Evolutionary conservation across 1,284 basidiomycete species (phyloP).

Genomic region (Pseudozyma tsukubaensis): DNA sequence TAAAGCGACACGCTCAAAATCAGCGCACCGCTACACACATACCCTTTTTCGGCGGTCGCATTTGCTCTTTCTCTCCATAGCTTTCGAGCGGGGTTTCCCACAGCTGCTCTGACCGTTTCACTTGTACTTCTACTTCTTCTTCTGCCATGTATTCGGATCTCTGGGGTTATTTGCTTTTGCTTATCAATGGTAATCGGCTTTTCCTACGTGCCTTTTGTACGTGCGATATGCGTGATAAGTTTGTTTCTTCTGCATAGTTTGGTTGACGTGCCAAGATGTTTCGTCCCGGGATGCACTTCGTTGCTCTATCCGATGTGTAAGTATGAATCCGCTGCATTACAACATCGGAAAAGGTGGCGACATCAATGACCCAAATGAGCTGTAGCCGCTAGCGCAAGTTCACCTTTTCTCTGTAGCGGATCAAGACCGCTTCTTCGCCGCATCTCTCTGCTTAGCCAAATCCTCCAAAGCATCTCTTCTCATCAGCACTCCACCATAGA

Average conservation of each 20-base stretch:
- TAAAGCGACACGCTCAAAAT: constrained; percentile 5
- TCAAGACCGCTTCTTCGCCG: background rate
- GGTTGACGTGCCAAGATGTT: too few species aligned
- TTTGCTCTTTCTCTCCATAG: constrained; percentile 2
- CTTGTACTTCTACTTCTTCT: constrained; percentile 32
- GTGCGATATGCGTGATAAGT: background rate
- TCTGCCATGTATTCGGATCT: constrained; percentile 31
- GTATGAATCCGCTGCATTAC: too few species aligned
- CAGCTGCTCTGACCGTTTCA: background rate
- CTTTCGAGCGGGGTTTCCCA: too few species aligned
- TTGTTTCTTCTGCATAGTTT: too few species aligned
- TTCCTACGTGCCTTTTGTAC: background rate
- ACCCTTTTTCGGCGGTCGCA: constrained; percentile 20
- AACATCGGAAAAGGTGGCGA: too few species aligned
- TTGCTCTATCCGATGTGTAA: too few species aligned
- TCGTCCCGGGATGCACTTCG: too few species aligned
- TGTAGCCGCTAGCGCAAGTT: background rate
- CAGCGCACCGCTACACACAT: constrained; percentile 8
- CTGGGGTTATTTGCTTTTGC: constrained; percentile 22
- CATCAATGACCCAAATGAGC: background rate
- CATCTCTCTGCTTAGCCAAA: background rate
- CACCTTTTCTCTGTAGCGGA: background rate
- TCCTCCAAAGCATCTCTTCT: constrained; percentile 17
- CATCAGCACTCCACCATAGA: constrained; percentile 30
- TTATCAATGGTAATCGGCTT: constrained; percentile 20